A percentile compares a stretch with the other conserved stretches of the same genome.
These are phyloP conservation scores for Aspergillus cavernicola DNA, from an alignment of 495 filamentous ascomycete genomes.

Conservation along the genomic window DNA sequence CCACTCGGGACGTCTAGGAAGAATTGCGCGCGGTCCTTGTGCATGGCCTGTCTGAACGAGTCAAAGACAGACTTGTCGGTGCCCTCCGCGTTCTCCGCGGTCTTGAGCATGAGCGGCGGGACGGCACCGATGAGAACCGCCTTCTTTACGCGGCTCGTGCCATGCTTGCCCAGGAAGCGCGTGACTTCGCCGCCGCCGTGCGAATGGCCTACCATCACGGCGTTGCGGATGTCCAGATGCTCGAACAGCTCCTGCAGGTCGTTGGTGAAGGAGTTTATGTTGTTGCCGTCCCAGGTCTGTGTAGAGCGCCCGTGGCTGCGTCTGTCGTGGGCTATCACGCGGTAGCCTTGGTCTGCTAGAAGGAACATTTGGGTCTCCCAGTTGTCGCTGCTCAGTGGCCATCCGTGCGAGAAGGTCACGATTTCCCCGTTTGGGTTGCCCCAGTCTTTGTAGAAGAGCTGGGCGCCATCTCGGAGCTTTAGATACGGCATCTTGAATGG, in stretches of 20 bases:
- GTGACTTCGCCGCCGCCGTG: conserved; percentile 41
- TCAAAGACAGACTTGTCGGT: conserved; percentile 33
- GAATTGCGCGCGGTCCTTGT: conserved; percentile 34
- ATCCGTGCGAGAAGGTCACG: conserved; percentile 38
- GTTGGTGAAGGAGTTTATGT: conserved; percentile 37
- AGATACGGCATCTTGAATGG: conserved; percentile 26
- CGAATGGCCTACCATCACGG: conserved; percentile 37
- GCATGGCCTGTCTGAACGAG: conserved; percentile 32
- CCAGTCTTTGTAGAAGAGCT: conserved; percentile 43
- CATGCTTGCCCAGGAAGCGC: conserved; percentile 31
- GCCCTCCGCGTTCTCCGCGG: conserved; percentile 28
- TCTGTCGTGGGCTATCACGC: conserved; percentile 40
- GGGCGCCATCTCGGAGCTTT: conserved; percentile 30
- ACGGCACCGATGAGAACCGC: conserved; percentile 36
- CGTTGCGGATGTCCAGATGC: conserved; percentile 30
- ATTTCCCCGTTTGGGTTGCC: conserved; percentile 26
- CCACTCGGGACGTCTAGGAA: conserved; percentile 38
- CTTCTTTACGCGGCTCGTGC: conserved; percentile 32
- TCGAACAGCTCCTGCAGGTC: conserved; percentile 35
- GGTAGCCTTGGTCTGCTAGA: conserved; percentile 34
- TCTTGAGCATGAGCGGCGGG: conserved; percentile 35
- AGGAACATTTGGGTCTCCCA: conserved; percentile 42
- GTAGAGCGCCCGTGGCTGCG: conserved; percentile 40
- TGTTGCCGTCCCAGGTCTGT: conserved; percentile 39
- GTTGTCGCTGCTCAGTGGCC: conserved; percentile 41